phyloP scores from a whole-genome alignment of 2,329 filamentous ascomycete species.

The Cladosporium sp. region DNA sequence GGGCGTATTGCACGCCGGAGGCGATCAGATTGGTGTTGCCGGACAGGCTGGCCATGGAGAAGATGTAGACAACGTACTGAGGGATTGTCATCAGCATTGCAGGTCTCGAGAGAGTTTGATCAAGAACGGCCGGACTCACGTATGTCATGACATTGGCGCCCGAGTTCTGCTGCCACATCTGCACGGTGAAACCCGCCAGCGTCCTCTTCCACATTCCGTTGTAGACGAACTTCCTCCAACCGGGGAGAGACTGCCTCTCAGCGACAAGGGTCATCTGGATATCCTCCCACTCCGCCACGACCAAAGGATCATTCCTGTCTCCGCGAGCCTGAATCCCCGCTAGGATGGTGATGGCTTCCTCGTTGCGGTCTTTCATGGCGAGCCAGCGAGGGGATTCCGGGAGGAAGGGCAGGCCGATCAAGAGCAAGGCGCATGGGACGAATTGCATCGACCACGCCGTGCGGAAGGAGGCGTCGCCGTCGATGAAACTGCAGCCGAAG shows the following conservation, averaged over 20 bases:
- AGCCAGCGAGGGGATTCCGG: conserved; percentile 47
- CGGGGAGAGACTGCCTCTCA: conserved; percentile 35
- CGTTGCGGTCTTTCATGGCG: conserved; percentile 42
- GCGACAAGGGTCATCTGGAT: conserved; percentile 40
- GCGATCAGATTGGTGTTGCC: conserved; percentile 47
- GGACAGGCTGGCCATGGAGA: conserved; percentile 54
- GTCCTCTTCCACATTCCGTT: conserved; percentile 59
- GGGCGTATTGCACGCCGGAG: conserved; percentile 38
- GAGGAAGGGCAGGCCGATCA: conserved; percentile 44
- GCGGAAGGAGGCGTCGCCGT: conserved; percentile 38
- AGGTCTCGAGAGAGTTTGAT: too few species aligned
- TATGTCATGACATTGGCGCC: conserved; percentile 32
- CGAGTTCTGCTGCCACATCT: conserved; percentile 52
- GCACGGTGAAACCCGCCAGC: conserved; percentile 48
- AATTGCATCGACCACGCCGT: conserved; percentile 46
- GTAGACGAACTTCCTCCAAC: conserved; percentile 44
- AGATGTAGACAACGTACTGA: conserved; percentile 60
- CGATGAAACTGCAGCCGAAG: conserved; percentile 44
- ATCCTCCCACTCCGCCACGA: conserved; percentile 48
- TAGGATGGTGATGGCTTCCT: conserved; percentile 42
- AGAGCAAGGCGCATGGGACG: conserved; percentile 42
- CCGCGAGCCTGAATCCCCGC: conserved; percentile 45
- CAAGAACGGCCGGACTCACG: too few species aligned
- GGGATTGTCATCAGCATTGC: conserved; percentile 42
- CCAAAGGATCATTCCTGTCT: conserved; percentile 41